Base-by-base conservation (phyloP, 352 stramenopile genomes). In the Globisporangium rhizosaccharum region DNA sequence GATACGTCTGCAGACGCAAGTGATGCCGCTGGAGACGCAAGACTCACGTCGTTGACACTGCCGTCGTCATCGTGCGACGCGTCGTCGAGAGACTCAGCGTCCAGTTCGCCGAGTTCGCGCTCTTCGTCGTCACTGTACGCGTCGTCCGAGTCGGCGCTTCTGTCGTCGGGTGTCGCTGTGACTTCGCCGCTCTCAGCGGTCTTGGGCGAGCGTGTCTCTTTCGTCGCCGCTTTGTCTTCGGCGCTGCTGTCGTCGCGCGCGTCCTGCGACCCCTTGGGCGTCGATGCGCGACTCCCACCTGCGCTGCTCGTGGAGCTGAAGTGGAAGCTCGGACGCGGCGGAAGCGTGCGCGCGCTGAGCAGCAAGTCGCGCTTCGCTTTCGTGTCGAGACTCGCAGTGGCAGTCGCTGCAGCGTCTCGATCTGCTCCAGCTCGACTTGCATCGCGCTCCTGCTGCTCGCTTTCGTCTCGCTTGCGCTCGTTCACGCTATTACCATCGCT, bases 261-360 rank as follows among this genome's bases (percentile, higher is more conserved):
- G 28, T 59, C 51, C 18, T 61, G 53, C 18, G 39, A 47, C n/a
- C 66, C 65, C 36, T 66, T 76, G 12, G 62, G 61, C 46, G 51
- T 72, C 11, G 64, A 64, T 5, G 58, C 56, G 44, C 63, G 50
- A 56, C 63, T 74, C 18, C 72, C 69, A 56, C 51, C n/a, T 10
- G 57, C 61, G 51, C 53, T 65, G 9, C 59, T 42, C 3, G 44
- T 59, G 6, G 52, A 60, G 36, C 46, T 59, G 23, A 59, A 56
- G 53, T 65, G 59, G 33, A 59, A 59, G n/a, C 47, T 45, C 51
- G 69, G 67, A 56, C 69, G 73, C 60, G 71, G 71, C 23, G 73
- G 73, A 18, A 78, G 41, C 36, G 63, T 68, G 28, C 51, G 46
- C 26, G 51, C 46, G 49, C 50, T 71, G 39, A 60, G 45, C 37